Conservation (phyloP, 345 rosid species). For the Anacardium occidentale region DNA sequence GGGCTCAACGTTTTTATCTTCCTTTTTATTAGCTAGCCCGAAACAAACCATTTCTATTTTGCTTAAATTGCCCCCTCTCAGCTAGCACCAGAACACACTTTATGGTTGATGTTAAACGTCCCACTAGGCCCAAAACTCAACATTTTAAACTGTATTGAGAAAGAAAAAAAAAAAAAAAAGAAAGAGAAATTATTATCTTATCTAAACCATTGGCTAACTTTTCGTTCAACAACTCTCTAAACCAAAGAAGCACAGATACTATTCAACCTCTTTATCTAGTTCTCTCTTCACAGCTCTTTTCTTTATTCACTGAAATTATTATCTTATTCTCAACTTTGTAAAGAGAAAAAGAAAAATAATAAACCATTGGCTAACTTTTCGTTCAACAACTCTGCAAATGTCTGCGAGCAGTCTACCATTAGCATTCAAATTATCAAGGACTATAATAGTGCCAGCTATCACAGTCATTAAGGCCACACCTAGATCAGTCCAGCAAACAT, state of each 20-base stretch:
- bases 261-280: background rate
- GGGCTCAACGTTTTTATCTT: background rate
- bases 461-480: background rate
- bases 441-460: background rate
- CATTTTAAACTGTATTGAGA: background rate
- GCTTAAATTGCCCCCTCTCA: background rate
- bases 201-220: too few relatives aligned
- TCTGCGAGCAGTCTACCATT: background rate
- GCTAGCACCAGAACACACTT: background rate
- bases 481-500: background rate
- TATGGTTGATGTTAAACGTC: background rate
- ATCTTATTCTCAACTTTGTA: background rate
- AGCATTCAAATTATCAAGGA: slow-evolving; percentile 7
- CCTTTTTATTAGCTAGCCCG: background rate
- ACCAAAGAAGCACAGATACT: background rate
- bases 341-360: too few relatives aligned
- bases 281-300: background rate
- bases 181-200: too few relatives aligned
- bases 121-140: background rate
- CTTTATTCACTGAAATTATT: too few relatives aligned
- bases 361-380: background rate
- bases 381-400: slow-evolving; percentile 1
- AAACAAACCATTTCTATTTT: background rate
- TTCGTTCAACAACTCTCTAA: too few relatives aligned
- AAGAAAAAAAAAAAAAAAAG: too few relatives aligned